phyloP scores from a whole-genome alignment of 768 basidiomycete species.

The Guyanaporus albipodus region DNA sequence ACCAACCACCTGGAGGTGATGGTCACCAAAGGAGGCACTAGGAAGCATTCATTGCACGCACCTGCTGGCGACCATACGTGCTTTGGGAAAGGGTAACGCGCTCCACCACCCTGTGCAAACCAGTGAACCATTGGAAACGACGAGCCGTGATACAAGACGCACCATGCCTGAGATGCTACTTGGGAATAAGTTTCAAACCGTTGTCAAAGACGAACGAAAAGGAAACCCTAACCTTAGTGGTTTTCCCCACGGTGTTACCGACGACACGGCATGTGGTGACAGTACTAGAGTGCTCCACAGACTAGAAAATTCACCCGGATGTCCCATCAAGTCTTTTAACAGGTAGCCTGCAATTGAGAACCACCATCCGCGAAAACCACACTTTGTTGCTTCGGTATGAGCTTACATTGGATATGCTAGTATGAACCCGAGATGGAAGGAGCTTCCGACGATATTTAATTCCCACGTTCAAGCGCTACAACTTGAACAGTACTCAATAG shows the following conservation, averaged over 20 bases:
- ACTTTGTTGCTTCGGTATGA: no score
- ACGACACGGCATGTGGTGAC: no score
- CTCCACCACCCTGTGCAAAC: constrained; percentile 66
- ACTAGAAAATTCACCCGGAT: no score
- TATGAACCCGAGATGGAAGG: no score
- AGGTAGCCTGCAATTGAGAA: no score
- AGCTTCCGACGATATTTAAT: no score
- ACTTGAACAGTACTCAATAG: no score
- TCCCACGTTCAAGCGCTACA: no score
- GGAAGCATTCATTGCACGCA: constrained; percentile 28
- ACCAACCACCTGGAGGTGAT: constrained; percentile 78
- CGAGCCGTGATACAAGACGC: background rate
- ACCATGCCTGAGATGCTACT: constrained; percentile 16
- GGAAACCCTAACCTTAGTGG: constrained; percentile 13
- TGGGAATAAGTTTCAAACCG: background rate
- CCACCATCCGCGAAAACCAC: no score
- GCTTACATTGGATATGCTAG: no score
- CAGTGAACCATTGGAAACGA: background rate
- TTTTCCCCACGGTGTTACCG: background rate
- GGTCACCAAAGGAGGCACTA: background rate
- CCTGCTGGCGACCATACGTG: constrained; percentile 94
- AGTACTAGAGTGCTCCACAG: no score
- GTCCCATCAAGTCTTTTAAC: no score
- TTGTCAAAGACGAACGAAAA: constrained; percentile 2
- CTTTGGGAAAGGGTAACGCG: constrained; percentile 90